These are phyloP conservation scores for Pistacia atlantica DNA, from an alignment of 345 rosid genomes.

Conservation along the genomic window DNA sequence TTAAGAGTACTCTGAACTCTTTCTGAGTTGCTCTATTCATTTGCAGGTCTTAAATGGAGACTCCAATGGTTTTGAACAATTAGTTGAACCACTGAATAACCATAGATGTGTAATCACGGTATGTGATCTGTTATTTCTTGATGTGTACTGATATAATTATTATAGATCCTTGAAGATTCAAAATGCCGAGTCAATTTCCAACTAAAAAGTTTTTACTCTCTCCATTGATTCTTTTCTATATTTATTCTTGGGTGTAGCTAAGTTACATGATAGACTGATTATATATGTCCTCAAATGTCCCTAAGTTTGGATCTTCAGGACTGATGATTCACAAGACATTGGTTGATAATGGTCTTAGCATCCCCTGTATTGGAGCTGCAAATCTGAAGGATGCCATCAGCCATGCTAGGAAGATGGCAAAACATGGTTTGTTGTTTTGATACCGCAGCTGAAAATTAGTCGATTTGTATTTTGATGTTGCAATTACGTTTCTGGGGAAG, in stretches of 20 bases:
- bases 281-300: conserved; percentile 8
- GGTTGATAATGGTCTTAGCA: conserved; percentile 27
- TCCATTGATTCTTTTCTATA: not conserved
- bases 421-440: conserved; percentile 25
- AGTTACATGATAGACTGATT: not conserved
- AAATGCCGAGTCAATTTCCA: not conserved
- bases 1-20: not conserved
- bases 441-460: no score
- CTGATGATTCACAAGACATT: conserved; percentile 26
- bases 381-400: conserved; percentile 33
- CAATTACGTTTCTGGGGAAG: not conserved
- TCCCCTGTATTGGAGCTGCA: conserved; percentile 32
- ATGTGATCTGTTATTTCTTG: conserved; percentile 16
- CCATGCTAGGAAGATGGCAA: conserved; percentile 20
- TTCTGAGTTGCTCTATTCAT: not conserved
- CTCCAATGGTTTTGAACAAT: conserved; percentile 34
- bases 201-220: not conserved
- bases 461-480: not conserved
- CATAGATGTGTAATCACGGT: conserved; percentile 42
- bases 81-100: conserved; percentile 25
- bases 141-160: not conserved
- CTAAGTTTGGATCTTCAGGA: conserved; percentile 40
- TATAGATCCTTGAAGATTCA: not conserved
- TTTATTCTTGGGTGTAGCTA: not conserved
- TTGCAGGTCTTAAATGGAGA: conserved; percentile 25